Evolutionary conservation across 2,329 filamentous ascomycete genomes (phyloP), one percentile per base, ranked within the genome.

Genomic region (Mariannaea elegans): DNA sequence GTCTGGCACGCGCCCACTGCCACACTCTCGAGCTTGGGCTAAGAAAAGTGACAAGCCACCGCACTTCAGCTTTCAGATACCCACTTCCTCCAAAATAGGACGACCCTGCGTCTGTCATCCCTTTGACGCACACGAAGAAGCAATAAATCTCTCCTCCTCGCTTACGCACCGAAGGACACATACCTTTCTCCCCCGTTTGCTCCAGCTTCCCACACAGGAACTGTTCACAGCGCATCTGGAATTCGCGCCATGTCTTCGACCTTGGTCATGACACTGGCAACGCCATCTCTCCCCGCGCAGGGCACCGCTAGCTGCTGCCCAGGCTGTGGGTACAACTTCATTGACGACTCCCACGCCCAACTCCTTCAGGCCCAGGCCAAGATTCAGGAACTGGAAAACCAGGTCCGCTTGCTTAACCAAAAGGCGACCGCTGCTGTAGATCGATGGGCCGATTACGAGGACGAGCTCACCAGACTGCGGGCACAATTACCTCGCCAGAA

Each of bases 361-460:
- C 82, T 89, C 29, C 76, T 80, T 24, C 78, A 79, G 54, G 82
- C 87, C 55, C 85, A 88, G 72, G 78, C 82, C 61, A 82, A 87
- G 70, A 89, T 92, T 69, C 78, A 82, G 63, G 89, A 93, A 69
- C 82, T 94, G 42, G 87, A 93, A 75, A 82, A 84, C 32, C 90
- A 93, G 71, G 87, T 94, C 53, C 83, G 84, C 56, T 76, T 87
- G 53, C 82, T 94, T 59, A 92, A 88, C 74, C 82, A 90, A 66
- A 92, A 91, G 76, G 89, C 89, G 56, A 84, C 87, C 3, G 85
- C 87, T 31, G 81, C 81, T 73, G 83, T 87, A 63, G 84, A 87
- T 75, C 84, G 83, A 72, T 88, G 85, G 84, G 90, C 91, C 71
- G 89, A 93, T 78, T 93, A 93, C 81, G 91, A 94, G 77, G 90